Conservation (phyloP, 257 asterid genomes). For the Petunia axillaris region DNA sequence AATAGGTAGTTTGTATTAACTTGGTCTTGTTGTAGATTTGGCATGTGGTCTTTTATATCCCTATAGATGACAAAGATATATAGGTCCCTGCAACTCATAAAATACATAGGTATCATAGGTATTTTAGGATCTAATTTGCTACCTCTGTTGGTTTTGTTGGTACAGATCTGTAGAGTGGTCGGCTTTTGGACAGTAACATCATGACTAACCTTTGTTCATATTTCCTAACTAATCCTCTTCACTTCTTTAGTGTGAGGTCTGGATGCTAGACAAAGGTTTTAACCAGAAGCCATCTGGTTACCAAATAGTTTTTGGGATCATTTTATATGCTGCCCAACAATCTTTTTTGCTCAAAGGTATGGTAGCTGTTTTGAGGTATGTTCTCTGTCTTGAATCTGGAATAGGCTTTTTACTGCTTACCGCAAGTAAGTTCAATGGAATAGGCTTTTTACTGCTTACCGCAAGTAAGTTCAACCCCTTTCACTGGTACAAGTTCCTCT, state of each 20-base stretch:
- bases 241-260: slow-evolving; percentile 60
- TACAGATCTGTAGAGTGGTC: slow-evolving; percentile 45
- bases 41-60: slow-evolving; percentile 37
- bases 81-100: slow-evolving; percentile 32
- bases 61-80: slow-evolving; percentile 27
- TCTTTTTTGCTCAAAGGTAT: slow-evolving; percentile 44
- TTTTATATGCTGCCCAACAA: slow-evolving; percentile 47
- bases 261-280: slow-evolving; percentile 65
- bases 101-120: slow-evolving; percentile 44
- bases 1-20: slow-evolving; percentile 54
- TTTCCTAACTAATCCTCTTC: slow-evolving; percentile 55
- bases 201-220: slow-evolving; percentile 42
- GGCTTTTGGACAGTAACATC: slow-evolving; percentile 43
- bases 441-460: slow-evolving; percentile 23
- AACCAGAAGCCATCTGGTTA: slow-evolving; percentile 60
- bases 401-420: slow-evolving; percentile 22
- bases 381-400: slow-evolving; percentile 24
- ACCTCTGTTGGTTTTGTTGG: slow-evolving; percentile 43
- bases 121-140: slow-evolving; percentile 36
- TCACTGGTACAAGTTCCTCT: slow-evolving; percentile 24
- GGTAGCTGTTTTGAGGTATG: slow-evolving; percentile 64
- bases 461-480: slow-evolving; percentile 29
- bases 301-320: slow-evolving; percentile 51
- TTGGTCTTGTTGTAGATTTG: slow-evolving; percentile 42
- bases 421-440: slow-evolving; percentile 28